These are phyloP conservation scores for Gossypium arboreum DNA, from an alignment of 345 rosid species.

Conservation along the genomic window DNA sequence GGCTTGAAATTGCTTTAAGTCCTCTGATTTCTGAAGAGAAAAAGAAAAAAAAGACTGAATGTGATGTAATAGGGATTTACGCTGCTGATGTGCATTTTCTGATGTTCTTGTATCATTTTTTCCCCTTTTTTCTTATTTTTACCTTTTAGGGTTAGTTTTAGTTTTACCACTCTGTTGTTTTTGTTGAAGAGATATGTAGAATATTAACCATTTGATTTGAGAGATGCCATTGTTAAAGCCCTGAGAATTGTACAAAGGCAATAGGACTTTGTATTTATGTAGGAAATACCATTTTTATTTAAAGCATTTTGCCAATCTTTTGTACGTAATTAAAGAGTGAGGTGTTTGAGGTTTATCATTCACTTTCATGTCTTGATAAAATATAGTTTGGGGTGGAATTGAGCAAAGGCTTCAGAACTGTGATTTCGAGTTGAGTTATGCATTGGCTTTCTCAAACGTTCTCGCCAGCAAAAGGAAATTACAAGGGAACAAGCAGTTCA, in stretches of 20 bases:
- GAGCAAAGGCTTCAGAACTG: too few species aligned
- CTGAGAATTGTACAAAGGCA: conserved; percentile 1
- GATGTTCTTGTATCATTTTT: conserved; percentile 1
- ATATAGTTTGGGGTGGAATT: too few species aligned
- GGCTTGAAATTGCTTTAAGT: neutral
- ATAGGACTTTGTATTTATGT: neutral
- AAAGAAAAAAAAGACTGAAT: neutral
- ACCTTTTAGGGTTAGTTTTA: conserved; percentile 3
- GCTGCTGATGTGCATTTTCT: conserved; percentile 1
- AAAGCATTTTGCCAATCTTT: neutral
- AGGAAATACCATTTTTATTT: neutral
- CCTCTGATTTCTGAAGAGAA: neutral
- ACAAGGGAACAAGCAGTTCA: too few species aligned
- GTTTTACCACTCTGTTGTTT: neutral
- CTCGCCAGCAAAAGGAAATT: too few species aligned
- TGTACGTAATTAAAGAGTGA: too few species aligned
- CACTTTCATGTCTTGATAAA: too few species aligned
- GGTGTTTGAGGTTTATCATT: too few species aligned
- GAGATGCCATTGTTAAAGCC: neutral
- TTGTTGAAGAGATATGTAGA: neutral
- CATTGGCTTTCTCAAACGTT: too few species aligned
- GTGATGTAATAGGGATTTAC: conserved; percentile 8
- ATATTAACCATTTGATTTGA: neutral
- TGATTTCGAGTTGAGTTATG: too few species aligned
- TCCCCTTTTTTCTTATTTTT: neutral